Evolutionary conservation across 768 basidiomycete species (phyloP).

Genomic region (Lentinula sp.): DNA sequence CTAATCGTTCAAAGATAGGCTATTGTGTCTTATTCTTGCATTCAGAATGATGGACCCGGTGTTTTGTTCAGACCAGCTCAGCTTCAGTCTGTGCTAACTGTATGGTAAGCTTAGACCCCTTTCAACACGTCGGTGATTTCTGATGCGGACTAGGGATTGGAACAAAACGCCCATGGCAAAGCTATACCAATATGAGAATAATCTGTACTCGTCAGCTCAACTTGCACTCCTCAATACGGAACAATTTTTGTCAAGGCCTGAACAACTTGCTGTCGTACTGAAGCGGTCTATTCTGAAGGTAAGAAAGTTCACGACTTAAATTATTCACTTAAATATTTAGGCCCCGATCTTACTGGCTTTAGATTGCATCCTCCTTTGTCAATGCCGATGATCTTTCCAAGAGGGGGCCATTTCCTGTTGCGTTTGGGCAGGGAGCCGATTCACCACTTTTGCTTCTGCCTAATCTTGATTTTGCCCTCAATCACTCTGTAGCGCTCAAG

Average conservation of each 20-base stretch:
- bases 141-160: conserved; percentile 30
- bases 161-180: conserved; percentile 30
- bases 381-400: conserved; percentile 2
- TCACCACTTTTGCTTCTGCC: neutral
- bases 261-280: conserved; percentile 34
- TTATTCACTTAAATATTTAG: neutral
- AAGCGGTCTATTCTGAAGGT: conserved; percentile 37
- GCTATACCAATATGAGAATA: conserved; percentile 29
- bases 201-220: conserved; percentile 30
- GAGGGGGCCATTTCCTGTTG: neutral
- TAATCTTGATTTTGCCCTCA: conserved; percentile 9
- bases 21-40: neutral
- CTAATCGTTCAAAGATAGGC: neutral
- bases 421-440: neutral
- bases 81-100: conserved; percentile 27
- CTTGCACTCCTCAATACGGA: conserved; percentile 34
- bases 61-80: conserved; percentile 39
- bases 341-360: neutral
- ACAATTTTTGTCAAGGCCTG: conserved; percentile 27
- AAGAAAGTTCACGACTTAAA: conserved; percentile 9
- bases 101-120: conserved; percentile 28
- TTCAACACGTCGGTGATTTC: neutral
- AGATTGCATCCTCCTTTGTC: conserved; percentile 42
- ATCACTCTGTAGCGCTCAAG: conserved; percentile 25
- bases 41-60: conserved; percentile 11